These are phyloP conservation scores for Metschnikowia santaceciliae DNA, from an alignment of 805 yeast species.

Conservation along the genomic window DNA sequence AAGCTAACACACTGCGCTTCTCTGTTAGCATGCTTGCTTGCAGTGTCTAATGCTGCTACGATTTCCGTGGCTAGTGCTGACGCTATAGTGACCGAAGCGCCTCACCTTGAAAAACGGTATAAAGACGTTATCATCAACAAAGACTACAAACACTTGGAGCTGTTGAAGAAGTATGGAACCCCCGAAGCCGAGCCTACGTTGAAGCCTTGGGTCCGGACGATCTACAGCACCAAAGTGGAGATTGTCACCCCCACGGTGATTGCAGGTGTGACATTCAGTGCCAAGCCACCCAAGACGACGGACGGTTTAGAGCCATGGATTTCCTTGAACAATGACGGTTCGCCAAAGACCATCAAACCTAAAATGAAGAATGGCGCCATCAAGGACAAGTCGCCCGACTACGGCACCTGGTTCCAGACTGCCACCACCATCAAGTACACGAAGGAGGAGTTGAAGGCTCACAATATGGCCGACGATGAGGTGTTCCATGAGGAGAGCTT, in stretches of 20 bases:
- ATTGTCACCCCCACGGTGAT: conserved; percentile 62
- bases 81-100: conserved; percentile 12
- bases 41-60: conserved; percentile 1
- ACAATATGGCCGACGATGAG: conserved; percentile 64
- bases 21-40: background rate
- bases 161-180: conserved; percentile 17
- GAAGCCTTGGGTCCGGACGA: conserved; percentile 71
- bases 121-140: conserved; percentile 29
- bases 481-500: conserved; percentile 50
- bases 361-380: conserved; percentile 69
- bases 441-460: conserved; percentile 66
- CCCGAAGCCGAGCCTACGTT: conserved; percentile 28
- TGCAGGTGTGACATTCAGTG: conserved; percentile 59
- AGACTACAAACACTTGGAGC: conserved; percentile 25
- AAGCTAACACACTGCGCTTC: background rate
- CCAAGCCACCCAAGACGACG: conserved; percentile 68
- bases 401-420: conserved; percentile 73
- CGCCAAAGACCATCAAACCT: conserved; percentile 77
- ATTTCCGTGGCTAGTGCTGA: conserved; percentile 13
- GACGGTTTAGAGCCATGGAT: conserved; percentile 79
- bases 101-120: conserved; percentile 24
- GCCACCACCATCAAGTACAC: conserved; percentile 53
- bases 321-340: conserved; percentile 68
- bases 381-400: conserved; percentile 63
- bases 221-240: conserved; percentile 52